Base-by-base conservation (phyloP, 768 basidiomycete species). In the Boletus edulis region DNA sequence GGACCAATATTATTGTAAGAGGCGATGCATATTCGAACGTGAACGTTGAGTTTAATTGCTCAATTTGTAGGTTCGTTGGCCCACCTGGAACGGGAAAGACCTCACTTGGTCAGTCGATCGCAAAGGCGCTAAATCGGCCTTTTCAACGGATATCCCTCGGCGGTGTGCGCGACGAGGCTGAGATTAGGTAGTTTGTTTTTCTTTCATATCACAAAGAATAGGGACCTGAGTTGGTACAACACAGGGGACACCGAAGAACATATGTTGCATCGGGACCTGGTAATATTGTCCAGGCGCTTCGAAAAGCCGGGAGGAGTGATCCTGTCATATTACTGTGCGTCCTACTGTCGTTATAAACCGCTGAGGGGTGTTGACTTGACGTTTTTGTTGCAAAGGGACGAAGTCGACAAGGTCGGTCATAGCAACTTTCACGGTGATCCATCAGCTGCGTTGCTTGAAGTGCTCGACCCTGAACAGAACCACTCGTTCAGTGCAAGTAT, bases 71-170 rank as follows among this genome's bases (percentile, higher is more conserved):
- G 61, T 89, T 94, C 51, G 89, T 92, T 34, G 94, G 94, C 11
- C 94, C 94, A 11, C 94, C 94, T 0, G 94, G 94, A 3, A 89
- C 86, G 0, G 94, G 92, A 34, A 95, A 96, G 73, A 97, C 94
- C 0, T 93, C 91, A 1, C 83, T 98, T 2, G 94, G 94, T 0
- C 87, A 89, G 61, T 92, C 89, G 0, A 82, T 98, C 29, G 94
- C 94, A 4, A 85, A 84, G 40, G 87, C 92, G 0, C 78, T 97
- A 10, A 79, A 81, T 24, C 76, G 94, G 42, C 92, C 93, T 3
- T 97, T 96, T 79, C 89, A 96, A 62, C 84, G 94, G 12, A 94
- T 97, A 58, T 88, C 91, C 1, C 79, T 97, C 0, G 94, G 94
- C 12, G 94, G 95, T 31, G 91, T 97, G 9, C 80, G 94, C 3